phyloP scores from a whole-genome alignment of 1,139 yeast species.

The Blastobotrys aristatus region DNA sequence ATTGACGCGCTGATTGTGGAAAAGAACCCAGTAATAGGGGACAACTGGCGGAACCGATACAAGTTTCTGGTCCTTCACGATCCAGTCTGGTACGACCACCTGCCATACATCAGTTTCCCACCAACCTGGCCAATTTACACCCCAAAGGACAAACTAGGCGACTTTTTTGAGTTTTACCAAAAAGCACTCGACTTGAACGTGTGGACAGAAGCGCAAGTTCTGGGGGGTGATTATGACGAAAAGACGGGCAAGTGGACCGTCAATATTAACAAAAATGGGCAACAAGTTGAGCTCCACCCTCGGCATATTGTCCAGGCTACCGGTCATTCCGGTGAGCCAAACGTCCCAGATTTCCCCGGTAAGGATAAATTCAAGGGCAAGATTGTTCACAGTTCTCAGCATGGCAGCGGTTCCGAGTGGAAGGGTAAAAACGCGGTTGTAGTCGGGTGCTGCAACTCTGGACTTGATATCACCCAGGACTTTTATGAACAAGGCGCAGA shows the following conservation, averaged over 20 bases:
- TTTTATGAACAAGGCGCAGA: conserved; percentile 41
- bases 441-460: conserved; percentile 43
- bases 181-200: conserved; percentile 39
- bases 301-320: conserved; percentile 41
- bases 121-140: conserved; percentile 42
- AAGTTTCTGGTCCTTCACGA: conserved; percentile 43
- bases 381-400: conserved; percentile 39
- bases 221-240: conserved; percentile 29
- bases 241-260: conserved; percentile 35
- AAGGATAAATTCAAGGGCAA: conserved; percentile 39
- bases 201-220: conserved; percentile 36
- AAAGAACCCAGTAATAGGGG: conserved; percentile 38
- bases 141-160: conserved; percentile 43
- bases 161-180: conserved; percentile 41
- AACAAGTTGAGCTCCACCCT: conserved; percentile 22
- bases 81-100: conserved; percentile 42
- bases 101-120: conserved; percentile 40
- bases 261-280: conserved; percentile 21
- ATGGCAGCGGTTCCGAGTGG: conserved; percentile 25
- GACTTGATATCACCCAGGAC: conserved; percentile 44
- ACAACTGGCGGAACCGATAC: conserved; percentile 44
- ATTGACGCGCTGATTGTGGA: conserved; percentile 39
- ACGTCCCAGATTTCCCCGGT: conserved; percentile 35
- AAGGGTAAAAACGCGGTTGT: conserved; percentile 41
- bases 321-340: conserved; percentile 40